phyloP scores from a whole-genome alignment of 768 basidiomycete genomes.

The Trametes maxima region DNA sequence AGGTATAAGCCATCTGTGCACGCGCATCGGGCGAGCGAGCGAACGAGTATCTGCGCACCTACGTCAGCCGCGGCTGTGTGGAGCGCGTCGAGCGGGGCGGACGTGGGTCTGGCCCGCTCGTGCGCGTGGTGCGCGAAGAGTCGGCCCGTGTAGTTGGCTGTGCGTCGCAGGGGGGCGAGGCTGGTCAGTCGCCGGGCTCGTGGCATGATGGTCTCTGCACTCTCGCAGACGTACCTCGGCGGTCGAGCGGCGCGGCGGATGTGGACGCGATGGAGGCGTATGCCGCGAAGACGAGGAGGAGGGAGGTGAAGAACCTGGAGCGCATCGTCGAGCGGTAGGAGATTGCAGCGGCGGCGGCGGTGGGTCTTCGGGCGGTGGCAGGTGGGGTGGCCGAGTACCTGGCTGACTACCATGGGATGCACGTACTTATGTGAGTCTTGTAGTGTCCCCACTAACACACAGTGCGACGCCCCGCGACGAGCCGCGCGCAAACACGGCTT shows the following conservation, averaged over 20 bases:
- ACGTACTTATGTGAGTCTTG: too few species aligned
- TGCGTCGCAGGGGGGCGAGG: too few species aligned
- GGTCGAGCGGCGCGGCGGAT: neutral
- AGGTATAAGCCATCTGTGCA: neutral
- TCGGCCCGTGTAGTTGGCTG: conserved; percentile 1
- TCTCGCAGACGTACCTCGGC: neutral
- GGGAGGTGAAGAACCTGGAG: neutral
- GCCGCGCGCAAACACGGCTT: too few species aligned
- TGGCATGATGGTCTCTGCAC: too few species aligned
- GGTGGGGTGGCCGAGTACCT: too few species aligned
- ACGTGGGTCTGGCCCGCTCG: conserved; percentile 3
- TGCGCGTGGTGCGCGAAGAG: conserved; percentile 16
- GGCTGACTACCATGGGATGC: too few species aligned
- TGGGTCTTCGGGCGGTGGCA: too few species aligned
- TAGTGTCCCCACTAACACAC: too few species aligned
- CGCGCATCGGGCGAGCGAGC: neutral
- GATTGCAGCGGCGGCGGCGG: too few species aligned
- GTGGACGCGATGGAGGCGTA: neutral
- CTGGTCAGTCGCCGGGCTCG: neutral
- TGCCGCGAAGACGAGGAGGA: neutral
- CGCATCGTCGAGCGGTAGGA: neutral
- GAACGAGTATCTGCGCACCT: neutral
- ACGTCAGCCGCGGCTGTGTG: neutral
- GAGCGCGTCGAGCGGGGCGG: neutral
- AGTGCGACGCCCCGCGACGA: too few species aligned